Conservation (phyloP, 202 grass and related monocot species). For the Setaria italica region DNA sequence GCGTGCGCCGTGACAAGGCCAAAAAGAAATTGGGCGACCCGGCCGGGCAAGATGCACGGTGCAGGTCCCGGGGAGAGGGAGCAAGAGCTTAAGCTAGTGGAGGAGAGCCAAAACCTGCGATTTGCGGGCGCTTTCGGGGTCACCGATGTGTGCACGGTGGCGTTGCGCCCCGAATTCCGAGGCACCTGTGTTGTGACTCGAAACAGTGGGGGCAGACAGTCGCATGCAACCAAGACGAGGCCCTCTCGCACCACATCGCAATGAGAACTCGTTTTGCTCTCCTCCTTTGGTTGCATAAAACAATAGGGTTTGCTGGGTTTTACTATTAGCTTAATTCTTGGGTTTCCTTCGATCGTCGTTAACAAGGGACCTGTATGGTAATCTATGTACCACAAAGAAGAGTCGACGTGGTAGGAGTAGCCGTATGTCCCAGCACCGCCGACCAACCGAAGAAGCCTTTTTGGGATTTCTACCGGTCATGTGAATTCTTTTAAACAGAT, state of each 20-base stretch:
- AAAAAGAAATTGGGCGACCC: background rate
- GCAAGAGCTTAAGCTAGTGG: background rate
- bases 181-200: conserved; percentile 73
- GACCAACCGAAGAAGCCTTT: conserved; percentile 31
- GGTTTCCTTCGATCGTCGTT: background rate
- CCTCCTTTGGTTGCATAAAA: conserved; percentile 41
- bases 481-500: background rate
- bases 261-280: background rate
- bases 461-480: background rate
- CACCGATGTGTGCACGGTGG: conserved; percentile 42
- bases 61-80: conserved; percentile 33
- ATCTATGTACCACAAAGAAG: background rate
- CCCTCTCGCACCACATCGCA: background rate
- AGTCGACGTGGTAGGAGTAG: background rate
- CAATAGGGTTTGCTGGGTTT: background rate
- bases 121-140: conserved; percentile 55
- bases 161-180: conserved; percentile 56
- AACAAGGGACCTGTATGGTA: background rate
- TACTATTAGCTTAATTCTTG: background rate
- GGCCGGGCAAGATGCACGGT: conserved; percentile 21
- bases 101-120: conserved; percentile 44
- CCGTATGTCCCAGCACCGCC: background rate
- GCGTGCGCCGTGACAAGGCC: background rate
- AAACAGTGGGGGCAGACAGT: conserved; percentile 59
- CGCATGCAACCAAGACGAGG: conserved; percentile 53